phyloP scores from a whole-genome alignment of 495 filamentous ascomycete genomes.

The Talaromyces liani region DNA sequence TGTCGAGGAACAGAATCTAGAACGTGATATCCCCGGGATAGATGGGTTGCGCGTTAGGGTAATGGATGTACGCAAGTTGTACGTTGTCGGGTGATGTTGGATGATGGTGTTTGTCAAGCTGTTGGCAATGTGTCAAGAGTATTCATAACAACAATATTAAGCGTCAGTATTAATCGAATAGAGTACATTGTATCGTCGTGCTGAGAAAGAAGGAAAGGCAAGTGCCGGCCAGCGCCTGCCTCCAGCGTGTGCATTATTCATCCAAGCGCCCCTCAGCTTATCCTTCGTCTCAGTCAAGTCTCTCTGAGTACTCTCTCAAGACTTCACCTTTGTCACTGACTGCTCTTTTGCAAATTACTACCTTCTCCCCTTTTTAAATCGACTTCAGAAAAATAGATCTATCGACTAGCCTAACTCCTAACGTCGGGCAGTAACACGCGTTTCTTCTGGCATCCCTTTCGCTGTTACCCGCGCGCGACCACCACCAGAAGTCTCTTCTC shows the following conservation, averaged over 20 bases:
- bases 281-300: not conserved
- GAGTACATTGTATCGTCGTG: not conserved
- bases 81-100: not conserved
- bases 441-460: not conserved
- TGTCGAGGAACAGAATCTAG: not conserved
- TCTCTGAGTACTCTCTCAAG: not conserved
- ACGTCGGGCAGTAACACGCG: not conserved
- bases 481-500: conserved; percentile 24
- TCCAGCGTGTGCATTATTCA: not conserved
- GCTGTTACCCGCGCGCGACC: not conserved
- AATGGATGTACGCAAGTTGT: not conserved
- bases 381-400: not conserved
- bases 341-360: not conserved
- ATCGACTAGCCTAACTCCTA: not conserved
- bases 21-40: not conserved
- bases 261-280: not conserved
- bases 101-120: not conserved
- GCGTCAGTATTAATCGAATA: too few relatives aligned
- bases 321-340: not conserved
- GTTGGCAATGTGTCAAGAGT: not conserved
- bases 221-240: not conserved
- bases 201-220: not conserved
- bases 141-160: not conserved
- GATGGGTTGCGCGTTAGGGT: not conserved
- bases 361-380: not conserved